phyloP scores from a whole-genome alignment of 805 yeast species.

The Saccharomycopsis olivae region DNA sequence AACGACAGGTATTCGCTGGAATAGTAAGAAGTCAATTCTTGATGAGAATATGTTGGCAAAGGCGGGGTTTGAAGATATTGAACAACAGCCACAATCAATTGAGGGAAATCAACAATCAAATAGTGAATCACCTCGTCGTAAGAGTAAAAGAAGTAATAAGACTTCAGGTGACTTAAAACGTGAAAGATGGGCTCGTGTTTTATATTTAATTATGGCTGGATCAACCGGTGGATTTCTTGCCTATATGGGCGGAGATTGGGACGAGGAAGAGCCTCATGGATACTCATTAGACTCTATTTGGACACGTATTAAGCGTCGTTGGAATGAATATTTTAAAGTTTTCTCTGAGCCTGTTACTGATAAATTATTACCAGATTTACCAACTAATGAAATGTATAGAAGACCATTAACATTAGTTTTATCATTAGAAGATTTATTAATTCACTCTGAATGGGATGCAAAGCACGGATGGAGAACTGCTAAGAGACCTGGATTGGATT shows the following conservation, averaged over 20 bases:
- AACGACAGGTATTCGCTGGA: no score
- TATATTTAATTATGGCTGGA: constrained; percentile 48
- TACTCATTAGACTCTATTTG: constrained; percentile 54
- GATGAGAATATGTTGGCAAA: constrained; percentile 73
- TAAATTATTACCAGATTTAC: constrained; percentile 81
- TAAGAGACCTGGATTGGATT: constrained; percentile 97
- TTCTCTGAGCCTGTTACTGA: constrained; percentile 93
- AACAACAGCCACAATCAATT: constrained; percentile 9
- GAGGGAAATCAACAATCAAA: constrained; percentile 20
- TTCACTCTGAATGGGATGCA: constrained; percentile 88
- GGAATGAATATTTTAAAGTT: constrained; percentile 62
- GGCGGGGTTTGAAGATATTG: constrained; percentile 61
- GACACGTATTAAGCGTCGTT: constrained; percentile 60
- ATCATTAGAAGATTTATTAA: constrained; percentile 79
- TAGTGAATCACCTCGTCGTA: constrained; percentile 17
- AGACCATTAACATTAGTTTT: constrained; percentile 87
- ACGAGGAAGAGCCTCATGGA: constrained; percentile 63
- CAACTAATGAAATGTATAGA: constrained; percentile 71
- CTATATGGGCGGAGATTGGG: constrained; percentile 81
- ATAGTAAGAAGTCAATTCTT: no score
- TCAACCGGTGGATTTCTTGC: constrained; percentile 40
- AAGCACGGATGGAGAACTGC: constrained; percentile 97
- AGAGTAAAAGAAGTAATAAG: constrained; percentile 46
- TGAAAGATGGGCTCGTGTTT: constrained; percentile 68
- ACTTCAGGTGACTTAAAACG: constrained; percentile 73